These are phyloP conservation scores for Gnomoniopsis smithogilvyi DNA, from an alignment of 2,329 filamentous ascomycete genomes.

Conservation along the genomic window DNA sequence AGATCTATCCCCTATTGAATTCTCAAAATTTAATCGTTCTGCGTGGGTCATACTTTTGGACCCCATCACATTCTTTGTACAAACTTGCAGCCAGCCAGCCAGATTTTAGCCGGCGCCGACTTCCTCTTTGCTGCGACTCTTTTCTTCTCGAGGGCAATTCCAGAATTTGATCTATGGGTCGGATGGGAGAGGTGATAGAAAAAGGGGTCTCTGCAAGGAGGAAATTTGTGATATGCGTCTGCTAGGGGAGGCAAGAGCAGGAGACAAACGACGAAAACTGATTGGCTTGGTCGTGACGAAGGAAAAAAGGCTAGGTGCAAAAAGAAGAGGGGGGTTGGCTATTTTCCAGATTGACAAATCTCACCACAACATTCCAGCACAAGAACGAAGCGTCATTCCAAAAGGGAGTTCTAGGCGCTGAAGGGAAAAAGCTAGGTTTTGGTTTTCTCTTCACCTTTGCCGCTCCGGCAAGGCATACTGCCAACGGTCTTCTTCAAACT, in stretches of 20 bases:
- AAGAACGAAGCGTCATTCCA: not conserved
- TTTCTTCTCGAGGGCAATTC: not conserved
- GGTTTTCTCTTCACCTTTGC: not conserved
- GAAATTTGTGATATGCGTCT: not conserved
- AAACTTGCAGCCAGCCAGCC: constrained; percentile 10
- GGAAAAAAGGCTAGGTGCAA: not conserved
- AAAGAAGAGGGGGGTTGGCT: not conserved
- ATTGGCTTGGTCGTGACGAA: not conserved
- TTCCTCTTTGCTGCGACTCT: not conserved
- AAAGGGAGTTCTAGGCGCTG: constrained; percentile 5
- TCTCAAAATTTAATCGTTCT: too few species aligned
- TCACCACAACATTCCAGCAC: not conserved
- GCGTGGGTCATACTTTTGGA: not conserved
- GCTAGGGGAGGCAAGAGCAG: not conserved
- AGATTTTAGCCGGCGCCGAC: not conserved
- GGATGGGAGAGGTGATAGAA: not conserved
- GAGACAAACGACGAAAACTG: not conserved
- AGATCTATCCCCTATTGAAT: not conserved
- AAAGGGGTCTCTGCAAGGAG: not conserved
- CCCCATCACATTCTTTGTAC: constrained; percentile 11
- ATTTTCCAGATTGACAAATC: not conserved
- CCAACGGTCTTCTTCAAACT: constrained; percentile 6
- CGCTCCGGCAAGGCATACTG: not conserved
- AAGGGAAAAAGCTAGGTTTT: constrained; percentile 16
- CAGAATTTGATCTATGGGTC: not conserved